Evolutionary conservation across 495 filamentous ascomycete genomes (phyloP).

Genomic region (Neurospora sp.): DNA sequence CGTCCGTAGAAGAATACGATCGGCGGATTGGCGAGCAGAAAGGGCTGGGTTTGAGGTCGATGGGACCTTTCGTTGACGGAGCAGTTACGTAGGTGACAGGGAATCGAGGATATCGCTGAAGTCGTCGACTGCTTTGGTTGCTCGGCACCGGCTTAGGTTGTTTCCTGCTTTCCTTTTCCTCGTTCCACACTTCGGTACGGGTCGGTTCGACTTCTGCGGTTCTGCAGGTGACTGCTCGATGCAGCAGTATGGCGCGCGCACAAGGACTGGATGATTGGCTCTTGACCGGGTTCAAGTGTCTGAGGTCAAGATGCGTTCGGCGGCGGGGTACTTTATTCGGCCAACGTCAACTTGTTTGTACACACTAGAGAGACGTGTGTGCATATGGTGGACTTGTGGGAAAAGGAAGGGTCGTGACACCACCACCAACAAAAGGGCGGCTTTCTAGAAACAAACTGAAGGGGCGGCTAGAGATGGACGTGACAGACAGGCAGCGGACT

Average conservation of each 20-base stretch:
- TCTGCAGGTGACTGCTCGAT: background rate
- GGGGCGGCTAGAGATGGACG: conserved; percentile 1
- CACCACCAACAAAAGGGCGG: background rate
- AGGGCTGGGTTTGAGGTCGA: background rate
- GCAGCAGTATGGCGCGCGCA: background rate
- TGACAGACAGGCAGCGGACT: conserved; percentile 1
- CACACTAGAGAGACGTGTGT: background rate
- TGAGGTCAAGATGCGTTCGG: background rate
- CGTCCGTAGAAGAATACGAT: background rate
- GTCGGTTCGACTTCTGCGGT: background rate
- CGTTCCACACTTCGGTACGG: background rate
- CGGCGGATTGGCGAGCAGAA: background rate
- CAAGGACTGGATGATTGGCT: background rate
- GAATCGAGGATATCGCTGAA: background rate
- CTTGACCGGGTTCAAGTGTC: background rate
- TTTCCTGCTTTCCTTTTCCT: background rate
- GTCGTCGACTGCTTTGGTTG: background rate
- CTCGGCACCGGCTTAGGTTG: background rate
- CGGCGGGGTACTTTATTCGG: background rate
- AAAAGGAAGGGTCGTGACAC: conserved; percentile 4
- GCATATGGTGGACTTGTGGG: background rate
- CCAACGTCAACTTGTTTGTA: background rate
- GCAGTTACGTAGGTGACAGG: background rate
- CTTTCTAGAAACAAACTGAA: conserved; percentile 1
- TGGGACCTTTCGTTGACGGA: background rate